phyloP scores from a whole-genome alignment of 345 rosid species.

The Trapa incisa region DNA sequence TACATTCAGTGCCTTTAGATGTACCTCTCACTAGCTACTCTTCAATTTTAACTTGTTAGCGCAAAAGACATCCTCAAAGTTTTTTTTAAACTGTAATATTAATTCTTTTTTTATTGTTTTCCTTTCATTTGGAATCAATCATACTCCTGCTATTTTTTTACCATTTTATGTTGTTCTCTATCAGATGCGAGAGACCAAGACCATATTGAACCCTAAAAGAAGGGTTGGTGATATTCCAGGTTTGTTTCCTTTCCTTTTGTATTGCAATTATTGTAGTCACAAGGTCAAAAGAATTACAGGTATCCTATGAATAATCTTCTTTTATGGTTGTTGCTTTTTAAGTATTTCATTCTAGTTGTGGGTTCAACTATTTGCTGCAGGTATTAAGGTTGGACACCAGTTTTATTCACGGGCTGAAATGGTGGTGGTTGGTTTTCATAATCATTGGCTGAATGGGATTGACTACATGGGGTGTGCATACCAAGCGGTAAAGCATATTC shows the following conservation, averaged over 20 bases:
- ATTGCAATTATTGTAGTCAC: neutral
- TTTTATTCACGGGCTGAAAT: constrained; percentile 92
- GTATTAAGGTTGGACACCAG: constrained; percentile 73
- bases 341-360: neutral
- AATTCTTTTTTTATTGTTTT: neutral
- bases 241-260: constrained; percentile 16
- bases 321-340: neutral
- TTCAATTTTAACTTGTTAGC: neutral
- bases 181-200: constrained; percentile 43
- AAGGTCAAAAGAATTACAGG: neutral
- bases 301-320: neutral
- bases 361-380: constrained; percentile 26
- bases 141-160: neutral
- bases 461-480: constrained; percentile 67
- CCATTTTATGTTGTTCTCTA: neutral
- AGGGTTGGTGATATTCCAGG: constrained; percentile 70
- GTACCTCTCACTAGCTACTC: neutral
- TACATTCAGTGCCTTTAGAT: neutral
- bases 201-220: constrained; percentile 43
- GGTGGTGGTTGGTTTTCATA: constrained; percentile 78
- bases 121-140: neutral
- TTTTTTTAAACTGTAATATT: neutral
- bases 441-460: constrained; percentile 93
- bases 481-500: constrained; percentile 32
- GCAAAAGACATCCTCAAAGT: neutral